A percentile compares a stretch with the other conserved stretches of the same genome.
phyloP scores from a whole-genome alignment of 257 asterid genomes.

The Solanum pinnatisectum region DNA sequence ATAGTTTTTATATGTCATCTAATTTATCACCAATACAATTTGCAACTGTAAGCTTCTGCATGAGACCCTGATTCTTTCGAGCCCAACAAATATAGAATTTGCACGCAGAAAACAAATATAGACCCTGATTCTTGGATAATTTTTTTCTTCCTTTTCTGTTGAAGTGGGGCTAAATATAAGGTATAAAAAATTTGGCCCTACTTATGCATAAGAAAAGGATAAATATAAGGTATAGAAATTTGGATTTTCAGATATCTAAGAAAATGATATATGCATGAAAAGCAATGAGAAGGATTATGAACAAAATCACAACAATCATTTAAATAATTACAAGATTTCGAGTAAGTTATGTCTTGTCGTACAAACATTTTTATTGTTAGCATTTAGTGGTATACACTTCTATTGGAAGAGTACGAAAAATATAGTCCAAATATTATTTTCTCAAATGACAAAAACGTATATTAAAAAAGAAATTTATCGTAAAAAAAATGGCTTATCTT shows the following conservation, averaged over 20 bases:
- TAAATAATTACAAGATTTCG: not conserved
- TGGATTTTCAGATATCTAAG: not conserved
- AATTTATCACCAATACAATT: too few species aligned
- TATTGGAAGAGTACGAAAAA: not conserved
- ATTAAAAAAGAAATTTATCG: not conserved
- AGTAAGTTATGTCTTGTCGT: not conserved
- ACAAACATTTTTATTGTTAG: not conserved
- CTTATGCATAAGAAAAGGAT: not conserved
- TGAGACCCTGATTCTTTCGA: not conserved
- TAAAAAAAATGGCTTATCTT: not conserved
- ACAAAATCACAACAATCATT: not conserved
- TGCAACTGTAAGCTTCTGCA: too few species aligned
- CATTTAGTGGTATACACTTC: not conserved
- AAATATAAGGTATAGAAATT: not conserved
- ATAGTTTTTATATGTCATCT: too few species aligned
- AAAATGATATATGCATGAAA: not conserved
- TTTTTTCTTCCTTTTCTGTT: not conserved
- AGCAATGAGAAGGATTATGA: not conserved
- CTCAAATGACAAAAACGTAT: not conserved
- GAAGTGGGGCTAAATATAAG: not conserved
- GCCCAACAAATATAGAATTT: not conserved
- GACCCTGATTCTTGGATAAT: not conserved
- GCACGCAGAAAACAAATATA: not conserved
- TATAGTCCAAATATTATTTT: not conserved
- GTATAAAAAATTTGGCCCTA: not conserved